Evolutionary conservation across 2,329 filamentous ascomycete species (phyloP).

Genomic region (Canariomyces notabilis): DNA sequence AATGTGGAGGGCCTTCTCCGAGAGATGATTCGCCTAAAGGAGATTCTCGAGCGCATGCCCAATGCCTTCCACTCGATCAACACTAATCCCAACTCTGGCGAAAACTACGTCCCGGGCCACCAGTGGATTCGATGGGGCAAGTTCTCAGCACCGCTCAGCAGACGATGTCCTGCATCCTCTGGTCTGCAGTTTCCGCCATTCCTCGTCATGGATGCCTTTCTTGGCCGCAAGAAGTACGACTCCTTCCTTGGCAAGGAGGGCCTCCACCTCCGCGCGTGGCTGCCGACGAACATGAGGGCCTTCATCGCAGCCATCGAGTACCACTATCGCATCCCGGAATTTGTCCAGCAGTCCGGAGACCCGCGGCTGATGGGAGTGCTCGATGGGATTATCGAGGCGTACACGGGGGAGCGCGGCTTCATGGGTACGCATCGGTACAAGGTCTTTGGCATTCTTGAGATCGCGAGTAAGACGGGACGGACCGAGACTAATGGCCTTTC

Average conservation of each 20-base stretch:
- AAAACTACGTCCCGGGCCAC: slow-evolving; percentile 45
- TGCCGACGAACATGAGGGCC: slow-evolving; percentile 48
- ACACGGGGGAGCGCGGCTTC: slow-evolving; percentile 50
- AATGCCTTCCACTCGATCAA: slow-evolving; percentile 52
- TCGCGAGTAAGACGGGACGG: slow-evolving; percentile 48
- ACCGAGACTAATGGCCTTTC: slow-evolving; percentile 49
- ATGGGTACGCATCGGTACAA: slow-evolving; percentile 55
- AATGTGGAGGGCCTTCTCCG: slow-evolving; percentile 46
- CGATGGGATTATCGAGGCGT: slow-evolving; percentile 51
- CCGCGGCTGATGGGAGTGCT: slow-evolving; percentile 47
- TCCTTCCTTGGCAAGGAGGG: slow-evolving; percentile 50
- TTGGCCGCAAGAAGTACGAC: slow-evolving; percentile 46
- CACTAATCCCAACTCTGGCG: slow-evolving; percentile 46
- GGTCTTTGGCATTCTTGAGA: slow-evolving; percentile 51
- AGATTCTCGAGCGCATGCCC: slow-evolving; percentile 49
- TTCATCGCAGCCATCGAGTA: slow-evolving; percentile 53
- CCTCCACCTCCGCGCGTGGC: slow-evolving; percentile 48
- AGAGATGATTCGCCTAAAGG: slow-evolving; percentile 47
- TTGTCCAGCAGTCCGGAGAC: slow-evolving; percentile 46
- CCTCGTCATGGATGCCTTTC: slow-evolving; percentile 51
- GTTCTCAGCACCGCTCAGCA: slow-evolving; percentile 47
- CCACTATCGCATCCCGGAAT: slow-evolving; percentile 49
- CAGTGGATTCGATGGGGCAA: slow-evolving; percentile 48
- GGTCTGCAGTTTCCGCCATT: slow-evolving; percentile 50
- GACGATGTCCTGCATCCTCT: slow-evolving; percentile 45